Conservation (phyloP, 371 early-diverging fungal genomes). For the Apophysomyces sp. region DNA sequence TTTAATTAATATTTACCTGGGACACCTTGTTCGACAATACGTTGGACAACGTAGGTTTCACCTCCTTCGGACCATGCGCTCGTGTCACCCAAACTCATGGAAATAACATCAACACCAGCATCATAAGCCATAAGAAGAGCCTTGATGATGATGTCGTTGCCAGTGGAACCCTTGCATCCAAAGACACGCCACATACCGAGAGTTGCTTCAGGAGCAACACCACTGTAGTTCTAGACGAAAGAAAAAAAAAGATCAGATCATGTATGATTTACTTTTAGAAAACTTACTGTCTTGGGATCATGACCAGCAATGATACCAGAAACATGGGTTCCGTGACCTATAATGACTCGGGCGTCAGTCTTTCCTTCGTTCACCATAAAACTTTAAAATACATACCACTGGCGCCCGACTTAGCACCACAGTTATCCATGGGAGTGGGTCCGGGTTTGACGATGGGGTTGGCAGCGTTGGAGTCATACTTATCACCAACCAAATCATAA, state of each 20-base stretch:
- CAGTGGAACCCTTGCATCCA: conserved; percentile 57
- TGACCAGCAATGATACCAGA: conserved; percentile 68
- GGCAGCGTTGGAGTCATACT: conserved; percentile 33
- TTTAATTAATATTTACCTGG: conserved; percentile 13
- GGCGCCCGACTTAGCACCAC: conserved; percentile 36
- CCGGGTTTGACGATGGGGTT: conserved; percentile 17
- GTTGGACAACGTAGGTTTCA: conserved; percentile 38
- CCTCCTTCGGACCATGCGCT: conserved; percentile 50
- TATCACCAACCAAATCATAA: conserved; percentile 61
- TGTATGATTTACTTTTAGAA: background rate
- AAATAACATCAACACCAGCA: conserved; percentile 55
- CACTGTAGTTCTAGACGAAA: conserved; percentile 41
- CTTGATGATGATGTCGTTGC: conserved; percentile 57
- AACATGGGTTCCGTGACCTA: conserved; percentile 68
- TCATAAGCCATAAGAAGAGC: conserved; percentile 65
- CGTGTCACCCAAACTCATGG: conserved; percentile 67
- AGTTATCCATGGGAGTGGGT: conserved; percentile 40
- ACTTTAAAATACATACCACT: conserved; percentile 12
- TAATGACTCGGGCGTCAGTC: background rate
- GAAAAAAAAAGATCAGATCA: background rate
- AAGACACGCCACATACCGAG: conserved; percentile 53
- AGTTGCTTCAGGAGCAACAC: conserved; percentile 62
- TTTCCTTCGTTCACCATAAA: too few relatives aligned
- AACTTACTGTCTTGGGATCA: conserved; percentile 34
- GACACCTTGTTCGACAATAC: conserved; percentile 29